Evolutionary conservation across 768 basidiomycete species (phyloP).

Genomic region (Kondoa subrosea): DNA sequence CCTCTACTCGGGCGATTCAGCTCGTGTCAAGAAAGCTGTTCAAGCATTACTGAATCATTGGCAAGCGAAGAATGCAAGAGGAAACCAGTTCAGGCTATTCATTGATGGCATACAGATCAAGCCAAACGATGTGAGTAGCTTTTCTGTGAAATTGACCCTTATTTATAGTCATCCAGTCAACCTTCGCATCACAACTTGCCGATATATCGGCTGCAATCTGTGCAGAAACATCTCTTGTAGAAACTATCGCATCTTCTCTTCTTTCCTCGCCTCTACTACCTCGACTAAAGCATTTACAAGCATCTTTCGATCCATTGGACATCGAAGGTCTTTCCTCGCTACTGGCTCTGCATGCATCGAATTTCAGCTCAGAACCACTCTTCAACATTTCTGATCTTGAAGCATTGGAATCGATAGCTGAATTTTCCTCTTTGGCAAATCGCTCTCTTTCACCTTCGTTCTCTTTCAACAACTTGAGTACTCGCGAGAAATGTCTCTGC

Average conservation of each 20-base stretch:
- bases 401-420: conserved; percentile 22
- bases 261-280: conserved; percentile 41
- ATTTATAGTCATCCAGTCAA: neutral
- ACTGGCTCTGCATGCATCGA: conserved; percentile 16
- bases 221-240: conserved; percentile 31
- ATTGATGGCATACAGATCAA: conserved; percentile 45
- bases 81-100: conserved; percentile 75
- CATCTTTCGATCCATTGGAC: conserved; percentile 61
- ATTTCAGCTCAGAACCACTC: conserved; percentile 25
- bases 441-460: conserved; percentile 25
- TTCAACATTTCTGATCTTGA: conserved; percentile 38
- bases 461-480: conserved; percentile 37
- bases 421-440: conserved; percentile 39
- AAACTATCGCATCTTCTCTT: conserved; percentile 40
- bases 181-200: neutral
- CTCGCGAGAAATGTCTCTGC: conserved; percentile 41
- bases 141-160: conserved; percentile 35
- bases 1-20: conserved; percentile 54
- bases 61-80: conserved; percentile 44
- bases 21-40: conserved; percentile 52
- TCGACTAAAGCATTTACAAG: conserved; percentile 48
- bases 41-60: conserved; percentile 55
- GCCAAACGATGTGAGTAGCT: conserved; percentile 43
- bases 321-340: conserved; percentile 53
- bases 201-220: neutral